These are phyloP conservation scores for Zangia roseola DNA, from an alignment of 768 basidiomycete genomes.

Conservation along the genomic window DNA sequence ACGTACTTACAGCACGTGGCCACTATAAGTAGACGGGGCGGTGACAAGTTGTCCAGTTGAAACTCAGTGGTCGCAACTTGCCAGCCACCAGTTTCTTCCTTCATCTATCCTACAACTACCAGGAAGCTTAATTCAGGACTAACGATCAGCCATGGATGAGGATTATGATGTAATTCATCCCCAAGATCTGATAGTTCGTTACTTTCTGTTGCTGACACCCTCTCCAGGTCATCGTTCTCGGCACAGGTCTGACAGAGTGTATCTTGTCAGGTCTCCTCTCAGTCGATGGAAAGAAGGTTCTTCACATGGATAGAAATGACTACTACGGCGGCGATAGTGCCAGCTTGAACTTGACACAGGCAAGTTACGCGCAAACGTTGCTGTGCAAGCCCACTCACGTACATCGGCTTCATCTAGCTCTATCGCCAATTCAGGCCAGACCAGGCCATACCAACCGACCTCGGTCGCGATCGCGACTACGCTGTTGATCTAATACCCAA, in stretches of 20 bases:
- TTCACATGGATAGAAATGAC: conserved; percentile 98
- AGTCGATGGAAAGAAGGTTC: conserved; percentile 99
- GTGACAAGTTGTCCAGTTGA: conserved; percentile 1
- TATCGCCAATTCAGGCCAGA: conserved; percentile 92
- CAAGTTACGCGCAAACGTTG: conserved; percentile 33
- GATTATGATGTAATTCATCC: conserved; percentile 80
- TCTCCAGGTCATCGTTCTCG: conserved; percentile 80
- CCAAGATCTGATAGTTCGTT: conserved; percentile 14
- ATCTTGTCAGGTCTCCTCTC: conserved; percentile 96
- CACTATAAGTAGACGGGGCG: conserved; percentile 28
- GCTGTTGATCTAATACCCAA: conserved; percentile 98
- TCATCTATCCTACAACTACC: conserved; percentile 9
- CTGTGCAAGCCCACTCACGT: conserved; percentile 14
- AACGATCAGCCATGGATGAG: conserved; percentile 81
- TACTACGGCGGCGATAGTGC: conserved; percentile 99
- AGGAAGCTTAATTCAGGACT: conserved; percentile 11
- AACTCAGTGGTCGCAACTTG: conserved; percentile 10
- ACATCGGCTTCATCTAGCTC: conserved; percentile 56
- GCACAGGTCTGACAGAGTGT: conserved; percentile 97
- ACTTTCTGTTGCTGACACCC: conserved; percentile 14
- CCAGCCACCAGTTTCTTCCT: conserved; percentile 13
- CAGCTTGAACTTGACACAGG: conserved; percentile 96
- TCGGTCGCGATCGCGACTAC: conserved; percentile 97
- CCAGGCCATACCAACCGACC: conserved; percentile 72
- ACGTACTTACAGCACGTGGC: conserved; percentile 24